Base-by-base conservation (phyloP, 148 eudicot genomes). In the Nyssa sinensis region DNA sequence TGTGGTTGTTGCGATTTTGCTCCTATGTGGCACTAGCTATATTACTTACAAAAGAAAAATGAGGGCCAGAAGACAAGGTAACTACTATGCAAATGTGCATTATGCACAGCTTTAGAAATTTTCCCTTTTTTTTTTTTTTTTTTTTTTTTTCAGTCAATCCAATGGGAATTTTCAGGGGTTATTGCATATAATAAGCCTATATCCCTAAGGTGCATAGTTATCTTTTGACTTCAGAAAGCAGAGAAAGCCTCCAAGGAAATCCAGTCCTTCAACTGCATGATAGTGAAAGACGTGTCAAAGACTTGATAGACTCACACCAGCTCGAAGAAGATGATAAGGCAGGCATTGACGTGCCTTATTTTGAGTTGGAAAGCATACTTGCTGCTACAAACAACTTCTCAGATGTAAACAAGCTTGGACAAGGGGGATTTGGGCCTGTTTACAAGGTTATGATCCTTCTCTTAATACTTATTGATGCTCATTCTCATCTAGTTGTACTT, bases 401-500 rank as follows among this genome's bases (percentile, higher is more conserved):
- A n/a, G 19, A 49, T 1, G 70, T 28, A 64, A 64, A 74, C 21
- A 74, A 64, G 51, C 70, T 74, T n/a, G 77, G 77, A 34, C 53
- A 64, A 74, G 77, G 77, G 47, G 77, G 70, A 23, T 74, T 64
- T 35, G 77, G 77, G 5, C 70, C 70, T 51, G 77, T 74, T 27
- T 74, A 49, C 21, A 49, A 49, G 57, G 57, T 49, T 49, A 49
- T 49, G 14, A 51, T 31, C 62, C 35, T 6, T 41, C 28, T 71
- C 3, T 49, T 14, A 14, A 17, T 7, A 39, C 0, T 39, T 39
- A 17, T 49, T 49, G 0, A 11, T 13, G 21, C 9, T 49, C 14
- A 19, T 10, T 17, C 4, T 49, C 14, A 12, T 49, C 14, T 9
- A 49, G 67, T 13, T 9, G 12, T 49, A 19, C 35, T 62, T 31